Evolutionary conservation across 73 alveolate genomes (phyloP).

Genomic region (Paramecium sonneborni): DNA sequence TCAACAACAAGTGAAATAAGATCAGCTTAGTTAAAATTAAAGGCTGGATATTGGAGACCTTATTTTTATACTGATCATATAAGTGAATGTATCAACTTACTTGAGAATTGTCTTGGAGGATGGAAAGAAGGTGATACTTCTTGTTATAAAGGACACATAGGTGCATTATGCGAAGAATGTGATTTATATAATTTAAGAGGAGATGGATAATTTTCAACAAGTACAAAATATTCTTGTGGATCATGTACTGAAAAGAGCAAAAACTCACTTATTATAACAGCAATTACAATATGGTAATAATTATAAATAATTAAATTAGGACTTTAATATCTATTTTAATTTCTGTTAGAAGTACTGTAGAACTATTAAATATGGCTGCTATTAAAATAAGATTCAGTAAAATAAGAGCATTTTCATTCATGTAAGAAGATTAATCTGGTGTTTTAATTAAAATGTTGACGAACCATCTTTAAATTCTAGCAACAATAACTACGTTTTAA

Average conservation of each 20-base stretch:
- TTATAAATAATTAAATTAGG: not conserved
- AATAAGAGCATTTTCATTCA: not conserved
- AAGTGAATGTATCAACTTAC: not conserved
- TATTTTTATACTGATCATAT: not conserved
- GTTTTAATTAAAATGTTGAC: not conserved
- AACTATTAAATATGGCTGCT: not conserved
- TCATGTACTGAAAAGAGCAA: not conserved
- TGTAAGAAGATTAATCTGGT: constrained; percentile 8
- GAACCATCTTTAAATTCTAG: not conserved
- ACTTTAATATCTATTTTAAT: constrained; percentile 8
- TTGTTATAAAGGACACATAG: constrained; percentile 36
- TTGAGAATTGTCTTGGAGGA: constrained; percentile 42
- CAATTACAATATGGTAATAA: constrained; percentile 26
- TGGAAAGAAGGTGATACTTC: constrained; percentile 32
- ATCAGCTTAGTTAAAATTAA: not conserved
- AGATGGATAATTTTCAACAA: not conserved
- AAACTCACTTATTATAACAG: not conserved
- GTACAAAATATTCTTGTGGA: constrained; percentile 38
- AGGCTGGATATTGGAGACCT: constrained; percentile 56
- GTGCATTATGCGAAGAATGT: constrained; percentile 64
- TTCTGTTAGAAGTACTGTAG: not conserved
- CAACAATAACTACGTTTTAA: not conserved
- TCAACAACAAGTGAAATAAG: not conserved
- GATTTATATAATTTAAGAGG: constrained; percentile 43
- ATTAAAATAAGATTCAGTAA: not conserved